Percentiles rank a stretch among this genome's conserved stretches.
These are phyloP conservation scores for Penicillium macrosclerotiorum DNA, from an alignment of 495 filamentous ascomycete species.

Conservation along the genomic window DNA sequence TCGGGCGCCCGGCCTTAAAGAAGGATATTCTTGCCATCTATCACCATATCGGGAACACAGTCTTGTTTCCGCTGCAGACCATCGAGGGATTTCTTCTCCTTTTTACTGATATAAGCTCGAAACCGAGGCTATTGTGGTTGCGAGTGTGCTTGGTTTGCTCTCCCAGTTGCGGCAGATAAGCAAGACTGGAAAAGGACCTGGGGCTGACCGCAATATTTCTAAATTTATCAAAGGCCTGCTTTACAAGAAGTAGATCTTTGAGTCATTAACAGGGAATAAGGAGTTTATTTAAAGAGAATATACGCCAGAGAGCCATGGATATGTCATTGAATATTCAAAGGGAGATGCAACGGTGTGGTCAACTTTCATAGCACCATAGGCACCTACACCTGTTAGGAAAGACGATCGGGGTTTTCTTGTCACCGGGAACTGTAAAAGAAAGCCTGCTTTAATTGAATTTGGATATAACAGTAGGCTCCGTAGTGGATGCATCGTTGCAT, in stretches of 20 bases:
- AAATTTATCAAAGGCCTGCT: slow-evolving; percentile 2
- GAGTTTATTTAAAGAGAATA: too few relatives aligned
- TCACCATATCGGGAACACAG: background rate
- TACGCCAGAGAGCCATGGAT: too few relatives aligned
- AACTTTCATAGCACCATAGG: too few relatives aligned
- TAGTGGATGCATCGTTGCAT: background rate
- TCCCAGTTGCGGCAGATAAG: background rate
- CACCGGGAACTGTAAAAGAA: too few relatives aligned
- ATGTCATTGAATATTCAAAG: too few relatives aligned
- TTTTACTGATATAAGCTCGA: background rate
- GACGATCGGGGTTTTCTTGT: too few relatives aligned
- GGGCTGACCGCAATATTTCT: background rate
- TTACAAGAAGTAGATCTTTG: background rate
- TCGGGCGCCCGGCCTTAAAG: background rate
- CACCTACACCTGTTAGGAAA: too few relatives aligned
- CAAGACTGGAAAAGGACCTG: background rate
- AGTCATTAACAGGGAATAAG: too few relatives aligned
- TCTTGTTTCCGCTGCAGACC: slow-evolving; percentile 1
- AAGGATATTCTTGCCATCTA: slow-evolving; percentile 2
- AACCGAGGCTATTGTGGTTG: slow-evolving; percentile 1
- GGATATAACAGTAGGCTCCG: too few relatives aligned
- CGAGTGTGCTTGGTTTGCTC: background rate
- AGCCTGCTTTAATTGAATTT: too few relatives aligned
- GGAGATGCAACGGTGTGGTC: too few relatives aligned
- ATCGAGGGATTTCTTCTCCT: slow-evolving; percentile 1